phyloP scores from a whole-genome alignment of 2,329 filamentous ascomycete genomes.

The Periconia sp. region DNA sequence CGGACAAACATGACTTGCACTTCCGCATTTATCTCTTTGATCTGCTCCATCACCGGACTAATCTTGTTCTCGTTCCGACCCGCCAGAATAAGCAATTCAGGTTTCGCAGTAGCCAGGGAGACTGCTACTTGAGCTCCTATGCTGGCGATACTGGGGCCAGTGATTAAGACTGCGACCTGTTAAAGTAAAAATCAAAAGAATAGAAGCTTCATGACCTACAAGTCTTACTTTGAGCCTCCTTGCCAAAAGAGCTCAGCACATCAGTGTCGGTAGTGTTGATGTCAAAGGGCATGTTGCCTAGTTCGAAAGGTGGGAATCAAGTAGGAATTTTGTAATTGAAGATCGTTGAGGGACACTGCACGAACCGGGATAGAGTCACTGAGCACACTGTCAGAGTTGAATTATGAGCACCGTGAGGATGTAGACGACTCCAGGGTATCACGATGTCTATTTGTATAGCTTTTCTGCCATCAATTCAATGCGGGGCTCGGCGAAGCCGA shows the following conservation, averaged over 20 bases:
- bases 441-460: no score
- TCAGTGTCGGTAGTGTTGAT: not conserved
- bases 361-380: no score
- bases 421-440: no score
- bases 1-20: constrained; percentile 27
- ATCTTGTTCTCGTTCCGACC: constrained; percentile 30
- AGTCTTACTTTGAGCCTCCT: not conserved
- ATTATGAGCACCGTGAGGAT: no score
- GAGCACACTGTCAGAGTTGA: no score
- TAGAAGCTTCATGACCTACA: not conserved
- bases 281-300: not conserved
- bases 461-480: no score
- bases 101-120: not conserved
- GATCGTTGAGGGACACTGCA: not conserved
- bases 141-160: not conserved
- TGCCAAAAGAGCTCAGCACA: not conserved
- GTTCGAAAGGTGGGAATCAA: not conserved
- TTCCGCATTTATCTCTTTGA: constrained; percentile 11
- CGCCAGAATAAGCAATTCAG: not conserved
- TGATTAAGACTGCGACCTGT: not conserved
- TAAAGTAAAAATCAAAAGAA: not conserved
- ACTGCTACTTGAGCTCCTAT: not conserved
- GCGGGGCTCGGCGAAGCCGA: no score
- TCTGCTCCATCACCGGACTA: constrained; percentile 34
- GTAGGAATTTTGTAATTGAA: not conserved